Conservation (phyloP, 2,329 filamentous ascomycete genomes). For the Pestalotiopsis sp. region DNA sequence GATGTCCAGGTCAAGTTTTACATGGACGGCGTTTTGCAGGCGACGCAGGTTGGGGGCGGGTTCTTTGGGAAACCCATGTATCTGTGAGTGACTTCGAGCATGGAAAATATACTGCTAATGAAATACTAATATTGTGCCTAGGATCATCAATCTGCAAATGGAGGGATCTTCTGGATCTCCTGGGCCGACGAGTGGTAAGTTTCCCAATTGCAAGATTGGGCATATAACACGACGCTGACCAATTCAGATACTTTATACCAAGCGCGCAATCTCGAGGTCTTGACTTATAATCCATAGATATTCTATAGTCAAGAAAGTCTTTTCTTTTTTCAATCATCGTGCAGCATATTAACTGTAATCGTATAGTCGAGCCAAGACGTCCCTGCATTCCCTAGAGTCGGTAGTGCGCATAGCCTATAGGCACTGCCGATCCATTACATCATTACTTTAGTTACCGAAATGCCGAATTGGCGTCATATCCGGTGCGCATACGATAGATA, state of each 20-base stretch:
- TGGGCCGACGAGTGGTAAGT: constrained; percentile 32
- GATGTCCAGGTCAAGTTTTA: constrained; percentile 58
- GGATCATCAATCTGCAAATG: constrained; percentile 50
- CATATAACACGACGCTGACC: neutral
- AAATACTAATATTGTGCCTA: constrained; percentile 16
- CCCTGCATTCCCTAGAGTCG: neutral
- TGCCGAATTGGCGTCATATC: neutral
- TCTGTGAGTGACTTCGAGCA: constrained; percentile 32
- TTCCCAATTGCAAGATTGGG: neutral
- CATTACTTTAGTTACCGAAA: constrained; percentile 1
- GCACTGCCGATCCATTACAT: neutral
- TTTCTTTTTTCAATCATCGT: no score
- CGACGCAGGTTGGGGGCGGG: constrained; percentile 52
- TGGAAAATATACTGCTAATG: neutral
- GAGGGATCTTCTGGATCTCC: constrained; percentile 47
- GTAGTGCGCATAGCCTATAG: neutral
- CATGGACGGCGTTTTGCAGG: constrained; percentile 51
- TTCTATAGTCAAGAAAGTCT: neutral
- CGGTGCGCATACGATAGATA: neutral
- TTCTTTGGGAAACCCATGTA: constrained; percentile 52
- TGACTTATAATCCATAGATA: constrained; percentile 31
- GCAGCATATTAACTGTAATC: no score
- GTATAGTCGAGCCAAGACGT: neutral
- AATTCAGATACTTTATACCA: constrained; percentile 30
- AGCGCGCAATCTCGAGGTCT: constrained; percentile 30